Evolutionary conservation across 164 flowering plant genomes (phyloP), one percentile per base, ranked within the genome.

Genomic region (Umbilicus rupestris): DNA sequence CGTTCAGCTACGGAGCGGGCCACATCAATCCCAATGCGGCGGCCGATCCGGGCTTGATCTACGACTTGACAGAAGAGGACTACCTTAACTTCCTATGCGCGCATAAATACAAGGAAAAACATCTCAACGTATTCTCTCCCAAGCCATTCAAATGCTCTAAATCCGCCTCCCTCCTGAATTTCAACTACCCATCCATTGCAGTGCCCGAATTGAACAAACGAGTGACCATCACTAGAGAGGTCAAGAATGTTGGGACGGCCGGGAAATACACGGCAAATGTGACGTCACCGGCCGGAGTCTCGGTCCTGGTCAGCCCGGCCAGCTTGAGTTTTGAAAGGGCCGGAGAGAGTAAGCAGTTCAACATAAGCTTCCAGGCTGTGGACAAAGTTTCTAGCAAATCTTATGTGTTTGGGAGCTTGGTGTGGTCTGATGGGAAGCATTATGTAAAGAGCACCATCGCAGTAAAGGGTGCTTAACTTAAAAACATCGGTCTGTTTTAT

Each of bases 71-170:
- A 1, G 52, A 31, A 16, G 58, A 52, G 0, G 65, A 70, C 26
- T 70, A 70, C 68, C 22, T 70, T 3, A 58, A 65, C 64, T 65
- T 65, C 41, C 45, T 70, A 19, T 70, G 73, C 42, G 67, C 67
- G 8, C 6, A 20, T 5, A 65, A 65, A 2, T 69, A 69, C 67
- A 55, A 64, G 10, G 24, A 49, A 24, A 33, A 19, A 17, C 29
- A 49, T 15, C 26, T 66, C 9, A 30, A 14, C 19, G 2, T n/a
- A n/a, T 47, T 49, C 19, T 47, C 59, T n/a, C 19, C 35, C 22
- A 33, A 28, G 15, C 42, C 59, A 2, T 66, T 14, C 29, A 50
- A 10, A 5, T 66, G 68, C 26, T 31, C 64, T 3, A 59, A 68
- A 15, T n/a, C 45, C 9, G 30, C 35, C 17, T 59, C 15, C 11